These are phyloP conservation scores for Amaranthus hypochondriacus DNA, from an alignment of 148 eudicot species.

Conservation along the genomic window DNA sequence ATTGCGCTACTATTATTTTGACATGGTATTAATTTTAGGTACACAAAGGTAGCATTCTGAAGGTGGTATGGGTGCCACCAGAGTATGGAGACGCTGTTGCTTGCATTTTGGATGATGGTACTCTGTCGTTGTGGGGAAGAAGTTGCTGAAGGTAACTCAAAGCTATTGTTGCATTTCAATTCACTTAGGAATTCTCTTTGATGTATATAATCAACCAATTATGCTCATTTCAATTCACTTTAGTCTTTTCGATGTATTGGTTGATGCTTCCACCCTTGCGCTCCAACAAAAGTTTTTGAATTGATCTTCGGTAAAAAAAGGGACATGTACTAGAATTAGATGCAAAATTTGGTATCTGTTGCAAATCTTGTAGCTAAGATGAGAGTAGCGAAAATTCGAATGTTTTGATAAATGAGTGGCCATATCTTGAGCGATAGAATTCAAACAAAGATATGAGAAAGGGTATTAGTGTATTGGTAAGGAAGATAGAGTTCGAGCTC, in stretches of 20 bases:
- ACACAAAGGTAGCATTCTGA: constrained; percentile 49
- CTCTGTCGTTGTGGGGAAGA: constrained; percentile 94
- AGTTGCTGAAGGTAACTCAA: constrained; percentile 52
- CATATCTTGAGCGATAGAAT: no score
- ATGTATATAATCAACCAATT: neutral
- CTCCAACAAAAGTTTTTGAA: neutral
- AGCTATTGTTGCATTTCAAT: neutral
- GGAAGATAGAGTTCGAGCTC: no score
- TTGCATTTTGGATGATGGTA: constrained; percentile 64
- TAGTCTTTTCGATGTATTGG: neutral
- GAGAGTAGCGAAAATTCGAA: no score
- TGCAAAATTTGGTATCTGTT: neutral
- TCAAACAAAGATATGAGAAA: no score
- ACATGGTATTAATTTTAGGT: constrained; percentile 37
- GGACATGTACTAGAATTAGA: neutral
- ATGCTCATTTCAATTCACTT: neutral
- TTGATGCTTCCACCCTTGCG: no score
- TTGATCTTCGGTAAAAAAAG: neutral
- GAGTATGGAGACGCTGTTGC: constrained; percentile 91
- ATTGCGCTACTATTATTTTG: neutral
- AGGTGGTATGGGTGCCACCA: constrained; percentile 86
- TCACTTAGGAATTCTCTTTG: neutral
- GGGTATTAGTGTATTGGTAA: no score
- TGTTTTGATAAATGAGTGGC: no score
- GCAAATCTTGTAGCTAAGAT: neutral